Evolutionary conservation across 148 eudicot genomes (phyloP).

Genomic region (Camellia granthamiana): DNA sequence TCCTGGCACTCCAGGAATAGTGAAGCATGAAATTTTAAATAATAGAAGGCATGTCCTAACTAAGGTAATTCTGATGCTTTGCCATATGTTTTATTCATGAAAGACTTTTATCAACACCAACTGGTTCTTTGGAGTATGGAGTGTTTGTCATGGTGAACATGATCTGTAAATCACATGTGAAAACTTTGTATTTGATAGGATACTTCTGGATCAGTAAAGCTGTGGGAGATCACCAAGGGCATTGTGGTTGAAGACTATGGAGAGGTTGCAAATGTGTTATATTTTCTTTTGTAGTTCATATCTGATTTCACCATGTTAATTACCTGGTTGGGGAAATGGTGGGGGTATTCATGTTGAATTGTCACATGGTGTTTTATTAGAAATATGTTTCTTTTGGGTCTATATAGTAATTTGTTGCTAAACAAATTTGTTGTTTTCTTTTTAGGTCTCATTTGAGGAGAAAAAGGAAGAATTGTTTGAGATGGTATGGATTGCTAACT

Average conservation of each 20-base stretch:
- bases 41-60: conserved; percentile 91
- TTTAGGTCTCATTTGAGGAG: conserved; percentile 83
- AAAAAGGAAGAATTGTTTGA: conserved; percentile 89
- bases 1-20: conserved; percentile 80
- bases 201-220: conserved; percentile 83
- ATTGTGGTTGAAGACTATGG: conserved; percentile 74
- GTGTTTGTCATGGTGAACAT: conserved; percentile 12
- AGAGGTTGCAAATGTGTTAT: conserved; percentile 44
- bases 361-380: not conserved
- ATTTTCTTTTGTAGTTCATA: not conserved
- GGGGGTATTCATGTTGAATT: conserved; percentile 3
- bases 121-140: not conserved
- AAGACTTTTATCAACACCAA: not conserved
- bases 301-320: not conserved
- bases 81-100: not conserved
- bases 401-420: conserved; percentile 1
- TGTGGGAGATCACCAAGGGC: conserved; percentile 96
- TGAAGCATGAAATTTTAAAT: conserved; percentile 87
- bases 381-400: not conserved
- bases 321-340: not conserved
- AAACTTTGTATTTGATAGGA: conserved; percentile 46
- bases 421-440: conserved; percentile 14
- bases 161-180: not conserved
- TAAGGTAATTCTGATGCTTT: conserved; percentile 50
- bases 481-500: conserved; percentile 54